Percentiles rank a stretch among this genome's conserved stretches.
These are phyloP conservation scores for Stemphylium vesicarium DNA, from an alignment of 2,329 filamentous ascomycete genomes.

Conservation along the genomic window DNA sequence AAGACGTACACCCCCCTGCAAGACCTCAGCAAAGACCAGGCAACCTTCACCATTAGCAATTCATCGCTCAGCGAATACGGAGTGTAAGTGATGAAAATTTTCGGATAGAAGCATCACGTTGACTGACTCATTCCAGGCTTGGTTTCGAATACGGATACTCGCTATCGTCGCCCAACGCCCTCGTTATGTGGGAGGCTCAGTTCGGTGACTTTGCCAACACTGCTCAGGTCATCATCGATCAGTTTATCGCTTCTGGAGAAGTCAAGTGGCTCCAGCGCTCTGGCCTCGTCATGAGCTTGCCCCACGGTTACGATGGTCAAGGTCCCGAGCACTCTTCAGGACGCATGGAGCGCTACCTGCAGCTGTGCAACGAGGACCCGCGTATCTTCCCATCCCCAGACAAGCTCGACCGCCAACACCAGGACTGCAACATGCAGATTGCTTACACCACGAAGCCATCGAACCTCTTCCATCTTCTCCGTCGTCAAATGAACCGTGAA, in stretches of 20 bases:
- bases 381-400: slow-evolving; percentile 87
- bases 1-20: slow-evolving; percentile 91
- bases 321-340: slow-evolving; percentile 98
- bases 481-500: slow-evolving; percentile 97
- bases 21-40: slow-evolving; percentile 87
- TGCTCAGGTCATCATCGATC: slow-evolving; percentile 97
- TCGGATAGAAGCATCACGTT: neutral
- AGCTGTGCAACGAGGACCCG: slow-evolving; percentile 96
- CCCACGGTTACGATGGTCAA: slow-evolving; percentile 97
- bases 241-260: slow-evolving; percentile 97
- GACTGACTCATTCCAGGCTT: slow-evolving; percentile 62
- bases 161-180: slow-evolving; percentile 90
- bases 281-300: slow-evolving; percentile 92
- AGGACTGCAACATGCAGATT: slow-evolving; percentile 99
- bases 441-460: slow-evolving; percentile 95
- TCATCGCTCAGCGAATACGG: slow-evolving; percentile 81
- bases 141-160: slow-evolving; percentile 99
- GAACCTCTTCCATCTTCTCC: slow-evolving; percentile 95
- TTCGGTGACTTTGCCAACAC: slow-evolving; percentile 99
- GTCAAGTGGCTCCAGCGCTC: slow-evolving; percentile 99
- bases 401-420: slow-evolving; percentile 94
- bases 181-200: slow-evolving; percentile 99
- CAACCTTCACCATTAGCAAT: slow-evolving; percentile 95
- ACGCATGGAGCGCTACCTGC: slow-evolving; percentile 94
- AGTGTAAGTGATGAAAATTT: slow-evolving; percentile 54